These are phyloP conservation scores for Penstemon davidsonii DNA, from an alignment of 257 asterid genomes.

Conservation along the genomic window DNA sequence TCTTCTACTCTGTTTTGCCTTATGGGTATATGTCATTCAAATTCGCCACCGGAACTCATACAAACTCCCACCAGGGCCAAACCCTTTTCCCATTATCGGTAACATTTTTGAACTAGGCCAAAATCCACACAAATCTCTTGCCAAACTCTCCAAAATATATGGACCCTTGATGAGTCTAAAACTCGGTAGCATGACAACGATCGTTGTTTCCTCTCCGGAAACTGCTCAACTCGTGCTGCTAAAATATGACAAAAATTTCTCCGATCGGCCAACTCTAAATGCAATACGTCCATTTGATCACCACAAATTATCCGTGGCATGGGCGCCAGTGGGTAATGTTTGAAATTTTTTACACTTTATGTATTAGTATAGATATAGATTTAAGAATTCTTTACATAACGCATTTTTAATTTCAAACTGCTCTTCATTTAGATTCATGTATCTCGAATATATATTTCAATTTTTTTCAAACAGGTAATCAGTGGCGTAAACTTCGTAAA, in stretches of 20 bases:
- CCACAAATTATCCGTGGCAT: not conserved
- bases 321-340: not conserved
- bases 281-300: not conserved
- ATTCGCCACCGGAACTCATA: not conserved
- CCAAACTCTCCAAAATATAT: not conserved
- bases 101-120: not conserved
- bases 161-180: not conserved
- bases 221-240: not conserved
- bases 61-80: not conserved
- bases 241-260: not conserved
- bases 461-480: not conserved
- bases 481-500: slow-evolving; percentile 15
- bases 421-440: no score
- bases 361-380: no score
- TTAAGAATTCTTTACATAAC: no score
- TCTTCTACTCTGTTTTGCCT: no score
- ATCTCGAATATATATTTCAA: no score
- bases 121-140: not conserved
- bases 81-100: not conserved
- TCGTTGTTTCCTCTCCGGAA: not conserved
- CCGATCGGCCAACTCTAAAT: not conserved
- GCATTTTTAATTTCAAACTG: no score
- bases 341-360: no score
- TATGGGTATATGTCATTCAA: no score
- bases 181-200: not conserved